Percentiles rank a stretch among this genome's conserved stretches.
phyloP scores from a whole-genome alignment of 208 protist genomes.

The Trichomonas tenax region DNA sequence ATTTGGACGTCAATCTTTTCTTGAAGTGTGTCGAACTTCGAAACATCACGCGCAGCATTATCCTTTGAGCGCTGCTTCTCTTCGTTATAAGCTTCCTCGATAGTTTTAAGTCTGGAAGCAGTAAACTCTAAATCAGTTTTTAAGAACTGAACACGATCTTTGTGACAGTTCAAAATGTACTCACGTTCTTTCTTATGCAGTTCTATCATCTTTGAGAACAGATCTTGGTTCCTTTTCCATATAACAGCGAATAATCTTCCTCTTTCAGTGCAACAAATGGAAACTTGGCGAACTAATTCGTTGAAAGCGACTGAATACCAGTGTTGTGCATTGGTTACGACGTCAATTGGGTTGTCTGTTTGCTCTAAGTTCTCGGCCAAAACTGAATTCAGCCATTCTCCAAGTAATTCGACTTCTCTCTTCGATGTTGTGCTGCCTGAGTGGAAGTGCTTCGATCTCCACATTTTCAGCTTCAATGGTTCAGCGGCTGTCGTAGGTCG shows the following conservation, averaged over 20 bases:
- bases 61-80: background rate
- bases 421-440: background rate
- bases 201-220: background rate
- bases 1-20: slow-evolving; percentile 18
- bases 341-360: background rate
- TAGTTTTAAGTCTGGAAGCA: background rate
- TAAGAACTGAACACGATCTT: background rate
- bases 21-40: background rate
- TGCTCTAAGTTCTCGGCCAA: background rate
- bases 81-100: background rate
- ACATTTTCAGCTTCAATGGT: background rate
- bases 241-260: background rate
- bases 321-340: background rate
- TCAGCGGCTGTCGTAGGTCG: background rate
- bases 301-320: slow-evolving; percentile 17
- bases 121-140: background rate
- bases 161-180: background rate
- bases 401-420: slow-evolving; percentile 16
- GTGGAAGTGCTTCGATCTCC: background rate
- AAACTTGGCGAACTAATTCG: background rate
- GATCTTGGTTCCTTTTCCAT: background rate
- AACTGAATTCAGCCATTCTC: slow-evolving; percentile 15
- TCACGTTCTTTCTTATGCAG: background rate
- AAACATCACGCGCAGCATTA: background rate
- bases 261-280: background rate